These are phyloP conservation scores for Clitoria ternatea DNA, from an alignment of 306 rosid genomes.

Conservation along the genomic window DNA sequence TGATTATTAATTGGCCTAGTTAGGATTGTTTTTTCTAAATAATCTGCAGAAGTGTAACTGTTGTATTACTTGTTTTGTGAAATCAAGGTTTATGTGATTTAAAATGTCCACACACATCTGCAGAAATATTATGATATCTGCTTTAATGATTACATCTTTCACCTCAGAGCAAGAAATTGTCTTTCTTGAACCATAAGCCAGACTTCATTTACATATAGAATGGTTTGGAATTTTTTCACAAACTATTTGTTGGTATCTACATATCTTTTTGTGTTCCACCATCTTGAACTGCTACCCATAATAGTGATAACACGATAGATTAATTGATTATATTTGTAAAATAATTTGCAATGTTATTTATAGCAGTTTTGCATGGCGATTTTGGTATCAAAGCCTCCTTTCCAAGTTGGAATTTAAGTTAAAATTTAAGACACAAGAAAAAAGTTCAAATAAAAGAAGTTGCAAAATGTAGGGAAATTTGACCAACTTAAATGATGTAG, in stretches of 20 bases:
- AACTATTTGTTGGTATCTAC: background rate
- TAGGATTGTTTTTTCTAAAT: background rate
- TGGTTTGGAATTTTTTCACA: background rate
- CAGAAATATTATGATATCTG: background rate
- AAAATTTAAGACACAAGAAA: background rate
- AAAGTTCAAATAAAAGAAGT: background rate
- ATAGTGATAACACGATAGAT: background rate
- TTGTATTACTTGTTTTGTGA: background rate
- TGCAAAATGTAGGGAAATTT: background rate
- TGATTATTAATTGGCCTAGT: background rate
- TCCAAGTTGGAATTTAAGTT: background rate
- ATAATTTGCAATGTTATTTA: background rate
- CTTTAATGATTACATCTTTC: background rate
- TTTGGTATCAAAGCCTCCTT: background rate
- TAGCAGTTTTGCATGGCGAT: background rate
- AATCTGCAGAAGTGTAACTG: background rate
- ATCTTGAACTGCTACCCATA: background rate
- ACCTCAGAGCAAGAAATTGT: background rate
- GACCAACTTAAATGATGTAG: background rate
- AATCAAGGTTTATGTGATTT: background rate
- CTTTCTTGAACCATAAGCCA: background rate
- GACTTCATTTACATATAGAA: background rate
- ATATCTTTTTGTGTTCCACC: background rate
- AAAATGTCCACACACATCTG: background rate
- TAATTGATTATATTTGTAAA: background rate